A percentile compares a stretch with the other conserved stretches of the same genome.
Evolutionary conservation across 768 basidiomycete genomes (phyloP).

Genomic region (Mycena amicta): DNA sequence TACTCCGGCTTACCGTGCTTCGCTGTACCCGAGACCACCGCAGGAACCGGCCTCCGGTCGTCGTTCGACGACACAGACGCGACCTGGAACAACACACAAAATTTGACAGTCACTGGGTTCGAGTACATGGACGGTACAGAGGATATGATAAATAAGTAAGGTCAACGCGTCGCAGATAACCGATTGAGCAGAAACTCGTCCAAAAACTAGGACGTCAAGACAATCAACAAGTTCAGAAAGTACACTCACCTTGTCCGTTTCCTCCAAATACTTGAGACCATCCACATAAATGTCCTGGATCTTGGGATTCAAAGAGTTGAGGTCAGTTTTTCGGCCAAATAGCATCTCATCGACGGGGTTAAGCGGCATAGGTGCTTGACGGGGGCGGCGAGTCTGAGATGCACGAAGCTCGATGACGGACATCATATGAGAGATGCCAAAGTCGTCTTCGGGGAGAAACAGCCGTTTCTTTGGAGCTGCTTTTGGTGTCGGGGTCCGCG

Average conservation of each 20-base stretch:
- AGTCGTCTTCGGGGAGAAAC: slow-evolving; percentile 75
- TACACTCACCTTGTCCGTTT: slow-evolving; percentile 69
- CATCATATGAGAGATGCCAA: slow-evolving; percentile 86
- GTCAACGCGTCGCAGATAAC: too few species aligned
- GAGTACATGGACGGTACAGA: too few species aligned
- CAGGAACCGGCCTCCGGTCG: too few species aligned
- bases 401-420: slow-evolving; percentile 78
- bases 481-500: slow-evolving; percentile 33
- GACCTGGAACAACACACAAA: too few species aligned
- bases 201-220: not conserved
- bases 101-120: too few species aligned
- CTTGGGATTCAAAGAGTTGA: slow-evolving; percentile 67
- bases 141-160: too few species aligned
- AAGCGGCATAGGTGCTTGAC: slow-evolving; percentile 33
- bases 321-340: slow-evolving; percentile 67
- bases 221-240: not conserved
- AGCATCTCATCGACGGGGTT: slow-evolving; percentile 72
- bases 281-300: slow-evolving; percentile 71
- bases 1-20: too few species aligned
- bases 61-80: too few species aligned
- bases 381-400: slow-evolving; percentile 29
- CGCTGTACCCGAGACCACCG: too few species aligned
- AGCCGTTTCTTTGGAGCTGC: slow-evolving; percentile 42
- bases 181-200: not conserved
- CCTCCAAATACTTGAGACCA: slow-evolving; percentile 73